These are phyloP conservation scores for Penicillium angulare DNA, from an alignment of 495 filamentous ascomycete genomes.

Conservation along the genomic window DNA sequence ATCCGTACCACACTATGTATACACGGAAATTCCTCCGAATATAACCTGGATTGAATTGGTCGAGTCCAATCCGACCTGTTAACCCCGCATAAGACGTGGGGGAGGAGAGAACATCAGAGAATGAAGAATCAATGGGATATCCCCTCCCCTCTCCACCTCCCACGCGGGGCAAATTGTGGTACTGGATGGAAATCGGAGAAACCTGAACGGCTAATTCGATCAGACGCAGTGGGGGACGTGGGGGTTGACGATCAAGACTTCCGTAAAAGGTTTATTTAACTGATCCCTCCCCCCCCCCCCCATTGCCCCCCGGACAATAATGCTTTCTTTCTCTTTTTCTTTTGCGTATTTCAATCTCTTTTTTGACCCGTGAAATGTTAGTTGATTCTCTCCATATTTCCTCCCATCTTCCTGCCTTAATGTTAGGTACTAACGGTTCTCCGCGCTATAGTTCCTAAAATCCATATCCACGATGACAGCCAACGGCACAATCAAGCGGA, in stretches of 20 bases:
- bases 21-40: constrained; percentile 11
- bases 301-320: background rate
- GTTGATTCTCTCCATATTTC: background rate
- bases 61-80: background rate
- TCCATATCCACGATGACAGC: constrained; percentile 20
- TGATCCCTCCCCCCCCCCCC: no score
- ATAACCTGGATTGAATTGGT: background rate
- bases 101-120: constrained; percentile 1
- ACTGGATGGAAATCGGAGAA: constrained; percentile 7
- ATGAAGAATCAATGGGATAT: background rate
- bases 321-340: background rate
- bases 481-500: constrained; percentile 20
- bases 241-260: constrained; percentile 16
- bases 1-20: background rate
- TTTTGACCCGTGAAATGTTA: background rate
- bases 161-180: constrained; percentile 3
- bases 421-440: background rate
- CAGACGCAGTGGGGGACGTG: constrained; percentile 15
- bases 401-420: background rate
- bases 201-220: constrained; percentile 14
- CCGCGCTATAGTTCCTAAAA: background rate
- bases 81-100: constrained; percentile 23
- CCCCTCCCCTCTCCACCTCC: constrained; percentile 6
- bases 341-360: background rate
- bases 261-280: constrained; percentile 19